Evolutionary conservation across 1,284 basidiomycete genomes (phyloP).

Genomic region (Termitomyces sp.): DNA sequence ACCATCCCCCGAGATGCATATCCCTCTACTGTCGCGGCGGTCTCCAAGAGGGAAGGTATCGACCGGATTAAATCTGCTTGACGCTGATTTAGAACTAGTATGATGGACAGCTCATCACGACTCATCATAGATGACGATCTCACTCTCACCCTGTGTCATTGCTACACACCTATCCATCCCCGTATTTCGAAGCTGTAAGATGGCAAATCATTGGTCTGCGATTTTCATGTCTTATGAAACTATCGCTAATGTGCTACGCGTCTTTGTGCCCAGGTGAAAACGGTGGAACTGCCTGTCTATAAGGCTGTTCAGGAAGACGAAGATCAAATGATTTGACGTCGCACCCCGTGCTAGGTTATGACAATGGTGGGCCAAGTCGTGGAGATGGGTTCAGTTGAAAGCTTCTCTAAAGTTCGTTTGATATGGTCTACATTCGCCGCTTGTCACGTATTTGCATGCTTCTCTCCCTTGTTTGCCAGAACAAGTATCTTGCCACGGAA

Average conservation of each 20-base stretch:
- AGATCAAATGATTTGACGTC: background rate
- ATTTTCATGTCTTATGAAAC: background rate
- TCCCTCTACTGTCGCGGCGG: constrained; percentile 29
- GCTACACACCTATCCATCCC: background rate
- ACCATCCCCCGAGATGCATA: constrained; percentile 46
- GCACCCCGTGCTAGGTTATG: background rate
- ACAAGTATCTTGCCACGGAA: background rate
- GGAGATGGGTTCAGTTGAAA: background rate
- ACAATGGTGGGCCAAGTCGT: background rate
- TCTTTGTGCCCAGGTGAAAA: background rate
- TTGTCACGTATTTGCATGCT: background rate
- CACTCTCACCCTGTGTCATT: background rate
- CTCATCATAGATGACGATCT: background rate
- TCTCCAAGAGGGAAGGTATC: constrained; percentile 4
- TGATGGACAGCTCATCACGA: background rate
- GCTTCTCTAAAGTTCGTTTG: background rate
- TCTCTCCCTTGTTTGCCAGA: background rate
- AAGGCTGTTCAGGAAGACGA: background rate
- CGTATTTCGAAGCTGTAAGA: background rate
- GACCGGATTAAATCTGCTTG: constrained; percentile 2
- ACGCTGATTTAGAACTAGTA: background rate
- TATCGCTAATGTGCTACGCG: background rate
- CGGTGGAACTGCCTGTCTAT: background rate
- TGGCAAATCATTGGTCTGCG: background rate
- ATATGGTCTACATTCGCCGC: background rate